These are phyloP conservation scores for Trichoderma koningii DNA, from an alignment of 2,329 filamentous ascomycete genomes.

Conservation along the genomic window DNA sequence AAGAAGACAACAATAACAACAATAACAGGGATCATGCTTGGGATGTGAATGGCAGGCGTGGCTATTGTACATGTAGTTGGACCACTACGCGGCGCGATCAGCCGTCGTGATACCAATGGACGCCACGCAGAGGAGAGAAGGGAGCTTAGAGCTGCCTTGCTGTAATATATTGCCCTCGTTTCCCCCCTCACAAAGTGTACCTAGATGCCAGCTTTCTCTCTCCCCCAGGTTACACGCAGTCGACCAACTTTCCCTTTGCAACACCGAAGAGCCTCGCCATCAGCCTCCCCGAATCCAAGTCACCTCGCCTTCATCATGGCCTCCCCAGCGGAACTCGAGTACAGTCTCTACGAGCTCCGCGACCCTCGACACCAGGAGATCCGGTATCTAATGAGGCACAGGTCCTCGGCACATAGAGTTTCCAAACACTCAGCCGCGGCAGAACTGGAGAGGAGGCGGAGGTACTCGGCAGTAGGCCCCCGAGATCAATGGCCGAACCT, in stretches of 20 bases:
- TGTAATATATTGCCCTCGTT: neutral
- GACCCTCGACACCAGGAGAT: too few relatives aligned
- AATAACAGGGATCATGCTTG: neutral
- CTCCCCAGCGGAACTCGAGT: neutral
- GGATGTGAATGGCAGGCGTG: neutral
- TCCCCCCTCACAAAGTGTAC: neutral
- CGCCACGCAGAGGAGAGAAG: neutral
- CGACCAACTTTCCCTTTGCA: too few relatives aligned
- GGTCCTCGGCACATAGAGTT: too few relatives aligned
- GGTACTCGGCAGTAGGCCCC: too few relatives aligned
- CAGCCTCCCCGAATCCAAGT: too few relatives aligned
- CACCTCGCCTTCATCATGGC: constrained; percentile 6
- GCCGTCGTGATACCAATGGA: neutral
- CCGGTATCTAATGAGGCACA: too few relatives aligned
- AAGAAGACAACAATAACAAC: neutral
- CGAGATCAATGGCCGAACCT: too few relatives aligned
- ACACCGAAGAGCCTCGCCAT: too few relatives aligned
- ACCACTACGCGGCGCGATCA: neutral
- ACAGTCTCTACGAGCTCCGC: too few relatives aligned
- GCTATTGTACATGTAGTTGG: neutral
- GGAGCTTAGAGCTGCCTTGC: too few relatives aligned
- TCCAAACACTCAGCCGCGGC: too few relatives aligned
- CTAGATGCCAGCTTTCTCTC: neutral
- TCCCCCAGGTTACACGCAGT: neutral
- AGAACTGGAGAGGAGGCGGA: too few relatives aligned